These are phyloP conservation scores for Arachnopeziza araneosa DNA, from an alignment of 2,329 filamentous ascomycete genomes.

Conservation along the genomic window DNA sequence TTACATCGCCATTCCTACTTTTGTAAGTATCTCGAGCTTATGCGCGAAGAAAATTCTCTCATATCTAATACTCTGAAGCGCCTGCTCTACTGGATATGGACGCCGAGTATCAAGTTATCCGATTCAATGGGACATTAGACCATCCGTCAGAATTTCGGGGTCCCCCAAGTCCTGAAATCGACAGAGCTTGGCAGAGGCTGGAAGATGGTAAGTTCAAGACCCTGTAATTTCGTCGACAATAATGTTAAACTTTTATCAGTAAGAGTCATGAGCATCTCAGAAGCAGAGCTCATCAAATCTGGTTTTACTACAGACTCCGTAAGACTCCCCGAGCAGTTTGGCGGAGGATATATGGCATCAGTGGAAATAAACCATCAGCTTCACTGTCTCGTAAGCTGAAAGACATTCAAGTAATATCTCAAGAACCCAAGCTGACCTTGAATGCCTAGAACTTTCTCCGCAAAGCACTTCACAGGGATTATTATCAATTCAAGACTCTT, in stretches of 20 bases:
- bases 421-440: background rate
- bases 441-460: background rate
- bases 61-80: background rate
- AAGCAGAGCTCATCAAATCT: background rate
- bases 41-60: background rate
- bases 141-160: background rate
- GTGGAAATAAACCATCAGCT: background rate
- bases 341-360: background rate
- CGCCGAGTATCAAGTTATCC: background rate
- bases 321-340: background rate
- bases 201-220: background rate
- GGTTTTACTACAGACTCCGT: background rate
- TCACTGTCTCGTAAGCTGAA: background rate
- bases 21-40: background rate
- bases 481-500: background rate
- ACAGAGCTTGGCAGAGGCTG: conserved; percentile 1
- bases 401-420: background rate
- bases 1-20: background rate
- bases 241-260: background rate
- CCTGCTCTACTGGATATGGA: background rate
- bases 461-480: background rate
- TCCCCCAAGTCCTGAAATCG: conserved; percentile 2
- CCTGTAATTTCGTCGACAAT: background rate
- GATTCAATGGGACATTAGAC: background rate
- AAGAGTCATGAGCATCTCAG: conserved; percentile 1